Base-by-base conservation (phyloP, 2,329 filamentous ascomycete species). In the Colletotrichum endophyticum region DNA sequence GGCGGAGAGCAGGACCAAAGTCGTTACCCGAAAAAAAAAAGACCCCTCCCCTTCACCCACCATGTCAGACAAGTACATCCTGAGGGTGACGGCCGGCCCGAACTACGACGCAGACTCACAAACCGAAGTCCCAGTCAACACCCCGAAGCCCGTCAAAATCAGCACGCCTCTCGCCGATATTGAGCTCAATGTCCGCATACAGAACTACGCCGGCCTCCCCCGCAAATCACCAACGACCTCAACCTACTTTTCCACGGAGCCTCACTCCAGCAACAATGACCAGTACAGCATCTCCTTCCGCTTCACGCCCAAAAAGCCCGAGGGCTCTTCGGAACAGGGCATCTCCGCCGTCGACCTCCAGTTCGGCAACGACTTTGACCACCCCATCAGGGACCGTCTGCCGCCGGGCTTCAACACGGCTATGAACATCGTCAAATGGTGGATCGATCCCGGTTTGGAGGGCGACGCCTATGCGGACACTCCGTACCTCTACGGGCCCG, bases 351-450 rank as follows among this genome's bases (percentile, higher is more conserved):
- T 91, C 30, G 93, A 98, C 78, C 88, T 99, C 4, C 92, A 98
- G 70, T 98, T 98, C 80, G 97, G 96, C 57, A 99, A 99, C 84
- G 96, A 98, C 87, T 98, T 99, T 83, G 96, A 98, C 82, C 92
- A 94, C 67, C 95, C 97, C 0, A 97, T 99, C 80, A 92, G 95
- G 34, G 94, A 98, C 82, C 91, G 93, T 19, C 88, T 99, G 3
- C 96, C 97, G 0, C 95, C 95, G 0, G 96, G 96, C 0, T 98
- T 98, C 85, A 92, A 92, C 82, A 94, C 95, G 12, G 96, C 96
- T 0, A 92, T 98, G 85, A 93, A 92, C 69, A 93, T 98, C 59
- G 95, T 98, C 32, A 95, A 95, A 80, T 98, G 95, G 94, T 95
- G 93, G 87, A 94, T 99, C 66, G 96, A 99, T 82, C 96, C 96